Base-by-base conservation (phyloP, 345 rosid species). In the Luvunga scandens region DNA sequence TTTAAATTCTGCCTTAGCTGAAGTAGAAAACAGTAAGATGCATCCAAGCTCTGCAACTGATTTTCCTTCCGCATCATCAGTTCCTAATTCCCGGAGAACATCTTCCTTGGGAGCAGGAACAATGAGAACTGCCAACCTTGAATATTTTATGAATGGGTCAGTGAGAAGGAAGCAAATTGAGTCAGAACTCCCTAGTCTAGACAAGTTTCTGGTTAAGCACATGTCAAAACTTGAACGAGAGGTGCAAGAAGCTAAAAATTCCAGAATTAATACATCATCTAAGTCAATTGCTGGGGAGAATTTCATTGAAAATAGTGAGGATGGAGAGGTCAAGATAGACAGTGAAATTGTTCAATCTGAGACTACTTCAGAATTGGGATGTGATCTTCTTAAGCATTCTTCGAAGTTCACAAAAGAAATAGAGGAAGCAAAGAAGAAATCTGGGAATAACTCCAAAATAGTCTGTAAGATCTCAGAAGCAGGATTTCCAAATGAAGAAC, bases 1-100 rank as follows among this genome's bases (percentile, higher is more conserved):
- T 80, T 85, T 96, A 83, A 94, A 82, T 89, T 97, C 93, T 78
- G 94, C 91, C 56, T 86, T 96, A 78, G 95, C 94, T 80, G 92
- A 94, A 89, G 87, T 76, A 61, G 91, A 87, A 74, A 80, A 73
- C 77, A 78, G 50, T 69, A 93, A 85, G 84, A 75, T 69, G 64
- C 87, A 80, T 75, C 79, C 71, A 59, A 83, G 45, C 70, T 79
- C 85, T 70, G 75, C 75, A 39, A 71, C 79, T 34, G 82, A 78
- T 68, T 66, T 63, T 62, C 34, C 78, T 27, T 75, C 84, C 69
- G 81, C 53, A 74, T 75, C 87, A 59, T 75, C 87, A 59, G 79
- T 74, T 71, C 78, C 69, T 72, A 86, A 79, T 75, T 61, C 80
- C n/a, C 79, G 83, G 36, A 84, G 91, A 74, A 75, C 83, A 75